A percentile compares a stretch with the other conserved stretches of the same genome.
Conservation (phyloP, 352 stramenopile genomes). For the Phytophthora fragariae region DNA sequence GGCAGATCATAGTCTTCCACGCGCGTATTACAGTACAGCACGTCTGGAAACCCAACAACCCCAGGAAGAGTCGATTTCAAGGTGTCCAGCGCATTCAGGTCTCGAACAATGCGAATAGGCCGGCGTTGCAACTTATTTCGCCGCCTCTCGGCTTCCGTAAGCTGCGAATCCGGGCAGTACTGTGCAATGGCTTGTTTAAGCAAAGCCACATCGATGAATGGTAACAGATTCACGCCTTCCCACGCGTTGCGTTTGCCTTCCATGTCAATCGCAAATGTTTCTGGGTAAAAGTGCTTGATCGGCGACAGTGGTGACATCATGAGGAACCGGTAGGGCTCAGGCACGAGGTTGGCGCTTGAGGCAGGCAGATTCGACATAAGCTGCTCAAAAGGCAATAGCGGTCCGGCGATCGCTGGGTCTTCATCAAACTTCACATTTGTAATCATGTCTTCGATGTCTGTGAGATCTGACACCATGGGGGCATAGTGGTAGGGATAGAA, state of each 20-base stretch:
- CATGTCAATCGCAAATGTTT: slow-evolving; percentile 87
- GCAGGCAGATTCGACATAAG: slow-evolving; percentile 97
- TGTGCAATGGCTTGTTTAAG: slow-evolving; percentile 93
- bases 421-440: slow-evolving; percentile 87
- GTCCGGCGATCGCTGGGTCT: slow-evolving; percentile 64
- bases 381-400: slow-evolving; percentile 97
- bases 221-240: slow-evolving; percentile 99
- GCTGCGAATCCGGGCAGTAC: slow-evolving; percentile 90
- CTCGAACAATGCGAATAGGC: slow-evolving; percentile 88
- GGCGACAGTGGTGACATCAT: slow-evolving; percentile 96
- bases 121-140: slow-evolving; percentile 89
- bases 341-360: slow-evolving; percentile 95
- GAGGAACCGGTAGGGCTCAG: slow-evolving; percentile 93
- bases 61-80: slow-evolving; percentile 72
- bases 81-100: slow-evolving; percentile 76
- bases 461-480: slow-evolving; percentile 98
- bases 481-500: slow-evolving; percentile 99
- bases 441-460: slow-evolving; percentile 82
- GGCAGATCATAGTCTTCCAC: slow-evolving; percentile 66
- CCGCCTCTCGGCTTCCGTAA: slow-evolving; percentile 90
- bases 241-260: slow-evolving; percentile 95
- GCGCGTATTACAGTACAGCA: slow-evolving; percentile 70
- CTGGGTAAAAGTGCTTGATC: slow-evolving; percentile 96
- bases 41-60: slow-evolving; percentile 69
- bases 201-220: slow-evolving; percentile 97